These are phyloP conservation scores for Volvariella surrecta DNA, from an alignment of 1,284 basidiomycete genomes.

Conservation along the genomic window DNA sequence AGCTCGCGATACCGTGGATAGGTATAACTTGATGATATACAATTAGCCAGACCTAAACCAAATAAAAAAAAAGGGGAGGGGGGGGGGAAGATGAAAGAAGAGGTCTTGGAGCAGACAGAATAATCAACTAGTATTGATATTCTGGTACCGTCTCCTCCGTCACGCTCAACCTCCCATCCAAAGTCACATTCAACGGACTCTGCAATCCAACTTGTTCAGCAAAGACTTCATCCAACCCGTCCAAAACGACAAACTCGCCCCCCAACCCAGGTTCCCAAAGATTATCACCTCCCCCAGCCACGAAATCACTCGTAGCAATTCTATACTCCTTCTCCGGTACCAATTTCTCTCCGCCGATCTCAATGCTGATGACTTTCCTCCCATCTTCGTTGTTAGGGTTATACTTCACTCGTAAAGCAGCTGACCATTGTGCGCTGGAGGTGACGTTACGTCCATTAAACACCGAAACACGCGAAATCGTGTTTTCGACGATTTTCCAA, in stretches of 20 bases:
- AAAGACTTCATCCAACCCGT: conserved; percentile 26
- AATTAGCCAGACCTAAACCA: too few relatives aligned
- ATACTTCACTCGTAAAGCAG: conserved; percentile 25
- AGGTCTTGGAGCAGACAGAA: too few relatives aligned
- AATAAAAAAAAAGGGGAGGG: too few relatives aligned
- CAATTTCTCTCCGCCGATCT: conserved; percentile 20
- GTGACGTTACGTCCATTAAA: conserved; percentile 22
- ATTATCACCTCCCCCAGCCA: conserved; percentile 31
- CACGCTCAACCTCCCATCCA: neutral
- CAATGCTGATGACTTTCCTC: conserved; percentile 24
- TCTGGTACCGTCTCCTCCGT: neutral
- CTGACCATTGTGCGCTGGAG: conserved; percentile 30
- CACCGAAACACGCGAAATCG: conserved; percentile 23
- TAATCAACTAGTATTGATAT: neutral
- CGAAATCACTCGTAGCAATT: conserved; percentile 26
- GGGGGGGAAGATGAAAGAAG: too few relatives aligned
- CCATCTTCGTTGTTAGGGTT: conserved; percentile 21
- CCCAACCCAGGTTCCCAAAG: conserved; percentile 20
- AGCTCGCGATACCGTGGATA: too few relatives aligned
- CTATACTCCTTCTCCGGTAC: conserved; percentile 21
- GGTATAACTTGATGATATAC: too few relatives aligned
- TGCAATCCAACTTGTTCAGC: conserved; percentile 19
- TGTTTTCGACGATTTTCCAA: conserved; percentile 25
- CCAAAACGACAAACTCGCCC: conserved; percentile 18
- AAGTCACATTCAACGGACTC: neutral